These are phyloP conservation scores for Xanthoconium purpureum DNA, from an alignment of 768 basidiomycete genomes.

Conservation along the genomic window DNA sequence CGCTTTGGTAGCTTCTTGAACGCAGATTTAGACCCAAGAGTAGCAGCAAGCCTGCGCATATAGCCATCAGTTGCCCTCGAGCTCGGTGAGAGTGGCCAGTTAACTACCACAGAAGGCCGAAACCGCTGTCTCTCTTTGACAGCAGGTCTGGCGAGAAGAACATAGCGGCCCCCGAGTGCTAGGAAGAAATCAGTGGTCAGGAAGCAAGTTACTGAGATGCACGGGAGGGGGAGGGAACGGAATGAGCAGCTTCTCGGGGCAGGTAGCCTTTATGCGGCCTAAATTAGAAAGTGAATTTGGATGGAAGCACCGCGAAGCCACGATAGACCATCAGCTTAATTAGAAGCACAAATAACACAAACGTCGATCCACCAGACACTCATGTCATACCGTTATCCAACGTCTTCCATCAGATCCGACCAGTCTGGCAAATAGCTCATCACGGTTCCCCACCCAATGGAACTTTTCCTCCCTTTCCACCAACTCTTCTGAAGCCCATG, in stretches of 20 bases:
- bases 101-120: slow-evolving; percentile 78
- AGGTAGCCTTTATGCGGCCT: slow-evolving; percentile 7
- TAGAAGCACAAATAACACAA: slow-evolving; percentile 14
- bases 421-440: slow-evolving; percentile 65
- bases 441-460: slow-evolving; percentile 55
- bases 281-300: neutral
- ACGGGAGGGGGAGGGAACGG: neutral
- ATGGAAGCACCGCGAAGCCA: slow-evolving; percentile 20
- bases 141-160: slow-evolving; percentile 86
- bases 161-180: slow-evolving; percentile 41
- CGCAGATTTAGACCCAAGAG: slow-evolving; percentile 81
- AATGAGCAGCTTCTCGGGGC: neutral
- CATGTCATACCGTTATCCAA: slow-evolving; percentile 46
- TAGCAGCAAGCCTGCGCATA: slow-evolving; percentile 77
- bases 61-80: slow-evolving; percentile 4
- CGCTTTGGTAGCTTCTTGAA: slow-evolving; percentile 81
- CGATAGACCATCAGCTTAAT: slow-evolving; percentile 4
- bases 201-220: slow-evolving; percentile 3
- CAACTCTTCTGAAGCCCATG: slow-evolving; percentile 34
- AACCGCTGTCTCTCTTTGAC: slow-evolving; percentile 79
- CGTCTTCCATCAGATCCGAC: slow-evolving; percentile 47
- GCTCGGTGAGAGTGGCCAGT: neutral
- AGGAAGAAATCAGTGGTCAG: neutral
- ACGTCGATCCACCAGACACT: neutral
- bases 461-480: slow-evolving; percentile 53